A percentile compares a stretch with the other conserved stretches of the same genome.
Conservation (phyloP, 2,329 filamentous ascomycete species). For the Colletotrichum cordylinicola region DNA sequence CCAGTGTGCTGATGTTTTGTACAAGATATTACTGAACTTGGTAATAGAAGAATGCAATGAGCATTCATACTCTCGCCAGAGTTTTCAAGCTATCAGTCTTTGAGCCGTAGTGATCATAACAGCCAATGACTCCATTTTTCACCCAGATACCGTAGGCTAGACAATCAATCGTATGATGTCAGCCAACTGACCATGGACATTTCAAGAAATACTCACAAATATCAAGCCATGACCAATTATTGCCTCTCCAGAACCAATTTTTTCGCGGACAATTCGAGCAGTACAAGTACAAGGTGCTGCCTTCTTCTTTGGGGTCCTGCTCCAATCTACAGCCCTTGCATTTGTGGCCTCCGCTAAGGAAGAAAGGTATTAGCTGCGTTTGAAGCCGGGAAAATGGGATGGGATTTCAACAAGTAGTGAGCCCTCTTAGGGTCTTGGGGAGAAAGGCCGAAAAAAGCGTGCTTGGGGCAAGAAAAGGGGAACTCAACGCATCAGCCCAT, state of each 20-base stretch:
- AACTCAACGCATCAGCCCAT: neutral
- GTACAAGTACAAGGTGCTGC: neutral
- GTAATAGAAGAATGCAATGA: no score
- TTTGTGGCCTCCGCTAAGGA: neutral
- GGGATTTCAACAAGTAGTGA: accelerated
- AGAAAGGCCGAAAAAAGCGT: accelerated
- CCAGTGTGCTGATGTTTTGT: no score
- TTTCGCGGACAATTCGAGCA: neutral
- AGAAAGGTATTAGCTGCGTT: neutral
- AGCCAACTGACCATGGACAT: neutral
- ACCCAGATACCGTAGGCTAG: neutral
- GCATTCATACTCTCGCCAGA: no score
- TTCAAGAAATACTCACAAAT: neutral
- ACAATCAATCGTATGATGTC: neutral
- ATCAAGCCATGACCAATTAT: neutral
- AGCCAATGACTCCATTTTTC: neutral
- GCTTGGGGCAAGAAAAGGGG: neutral
- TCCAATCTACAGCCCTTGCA: neutral
- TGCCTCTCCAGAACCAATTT: neutral
- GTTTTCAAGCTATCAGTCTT: neutral
- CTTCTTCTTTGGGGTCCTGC: neutral
- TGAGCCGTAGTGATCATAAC: neutral
- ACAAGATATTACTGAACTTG: no score
- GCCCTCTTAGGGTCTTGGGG: accelerated
- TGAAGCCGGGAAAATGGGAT: accelerated